phyloP scores from a whole-genome alignment of 2,329 filamentous ascomycete species.

The Apiospora kogelbergensis region DNA sequence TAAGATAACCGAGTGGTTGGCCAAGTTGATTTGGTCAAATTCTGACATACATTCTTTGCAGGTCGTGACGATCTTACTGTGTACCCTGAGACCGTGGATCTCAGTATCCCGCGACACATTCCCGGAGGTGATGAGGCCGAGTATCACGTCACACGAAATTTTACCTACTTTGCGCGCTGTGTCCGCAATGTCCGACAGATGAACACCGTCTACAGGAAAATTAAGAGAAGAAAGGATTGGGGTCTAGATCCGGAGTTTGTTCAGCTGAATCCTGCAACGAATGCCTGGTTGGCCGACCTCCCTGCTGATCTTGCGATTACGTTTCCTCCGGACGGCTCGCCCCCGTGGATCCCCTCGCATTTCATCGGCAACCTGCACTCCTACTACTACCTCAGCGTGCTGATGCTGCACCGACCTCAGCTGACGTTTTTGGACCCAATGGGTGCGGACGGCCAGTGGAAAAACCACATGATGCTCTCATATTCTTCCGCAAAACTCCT shows the following conservation, averaged over 20 bases:
- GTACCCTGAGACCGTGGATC: conserved; percentile 73
- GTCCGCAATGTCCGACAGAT: conserved; percentile 78
- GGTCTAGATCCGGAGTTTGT: conserved; percentile 81
- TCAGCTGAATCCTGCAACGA: conserved; percentile 74
- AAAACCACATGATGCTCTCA: conserved; percentile 82
- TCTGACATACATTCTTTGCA: conserved; percentile 33
- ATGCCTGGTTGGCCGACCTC: conserved; percentile 73
- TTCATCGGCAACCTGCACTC: conserved; percentile 88
- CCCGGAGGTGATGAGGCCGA: conserved; percentile 73
- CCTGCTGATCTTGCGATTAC: conserved; percentile 76
- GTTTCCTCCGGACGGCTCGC: conserved; percentile 75
- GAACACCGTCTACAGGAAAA: conserved; percentile 72
- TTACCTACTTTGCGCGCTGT: conserved; percentile 75
- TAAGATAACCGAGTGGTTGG: conserved; percentile 34
- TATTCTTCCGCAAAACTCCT: conserved; percentile 82
- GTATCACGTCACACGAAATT: conserved; percentile 77
- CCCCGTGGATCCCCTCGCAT: conserved; percentile 82
- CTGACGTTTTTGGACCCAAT: conserved; percentile 76
- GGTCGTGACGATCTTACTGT: conserved; percentile 79
- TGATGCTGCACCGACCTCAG: conserved; percentile 86
- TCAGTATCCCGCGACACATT: conserved; percentile 62
- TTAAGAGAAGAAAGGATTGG: conserved; percentile 76
- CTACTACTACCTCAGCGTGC: conserved; percentile 82
- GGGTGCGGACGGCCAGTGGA: conserved; percentile 73
- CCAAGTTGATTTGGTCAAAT: background rate